phyloP scores from a whole-genome alignment of 139 green algal species.

The Haematococcus lacustris region DNA sequence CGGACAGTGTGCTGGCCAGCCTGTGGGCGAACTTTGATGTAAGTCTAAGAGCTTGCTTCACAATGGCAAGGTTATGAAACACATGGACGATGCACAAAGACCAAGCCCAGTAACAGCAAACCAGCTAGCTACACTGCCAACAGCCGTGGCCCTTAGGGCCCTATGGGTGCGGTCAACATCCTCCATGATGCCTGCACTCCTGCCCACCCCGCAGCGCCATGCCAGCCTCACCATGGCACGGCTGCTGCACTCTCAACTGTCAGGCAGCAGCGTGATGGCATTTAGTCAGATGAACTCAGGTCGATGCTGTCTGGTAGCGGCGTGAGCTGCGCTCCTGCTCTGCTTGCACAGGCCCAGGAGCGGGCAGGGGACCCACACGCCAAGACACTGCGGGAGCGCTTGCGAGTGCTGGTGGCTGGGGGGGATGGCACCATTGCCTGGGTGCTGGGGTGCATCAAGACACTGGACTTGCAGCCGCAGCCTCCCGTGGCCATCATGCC shows the following conservation, averaged over 20 bases:
- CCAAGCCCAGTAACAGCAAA: not conserved
- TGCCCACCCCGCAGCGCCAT: too few species aligned
- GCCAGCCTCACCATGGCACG: too few species aligned
- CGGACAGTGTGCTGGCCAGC: constrained; percentile 58
- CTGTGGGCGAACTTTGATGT: constrained; percentile 63
- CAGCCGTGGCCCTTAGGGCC: not conserved
- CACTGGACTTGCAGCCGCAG: constrained; percentile 52
- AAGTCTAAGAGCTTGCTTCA: too few species aligned
- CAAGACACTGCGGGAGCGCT: constrained; percentile 27
- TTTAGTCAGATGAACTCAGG: too few species aligned
- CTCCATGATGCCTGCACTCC: not conserved
- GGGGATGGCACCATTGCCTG: constrained; percentile 52
- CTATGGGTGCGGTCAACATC: not conserved
- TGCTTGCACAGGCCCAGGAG: constrained; percentile 6
- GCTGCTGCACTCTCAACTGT: not conserved
- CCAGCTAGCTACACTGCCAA: not conserved
- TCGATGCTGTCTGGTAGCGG: not conserved
- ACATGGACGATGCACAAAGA: too few species aligned
- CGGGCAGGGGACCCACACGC: constrained; percentile 35
- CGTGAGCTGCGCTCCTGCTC: not conserved
- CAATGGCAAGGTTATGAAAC: too few species aligned
- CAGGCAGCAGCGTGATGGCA: not conserved
- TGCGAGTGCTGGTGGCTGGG: constrained; percentile 72
- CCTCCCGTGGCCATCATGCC: constrained; percentile 77
- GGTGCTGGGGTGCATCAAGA: constrained; percentile 62